Evolutionary conservation across 2,329 filamentous ascomycete species (phyloP), one percentile per base, ranked within the genome.

Genomic region (Hymenoscyphus fraxineus): DNA sequence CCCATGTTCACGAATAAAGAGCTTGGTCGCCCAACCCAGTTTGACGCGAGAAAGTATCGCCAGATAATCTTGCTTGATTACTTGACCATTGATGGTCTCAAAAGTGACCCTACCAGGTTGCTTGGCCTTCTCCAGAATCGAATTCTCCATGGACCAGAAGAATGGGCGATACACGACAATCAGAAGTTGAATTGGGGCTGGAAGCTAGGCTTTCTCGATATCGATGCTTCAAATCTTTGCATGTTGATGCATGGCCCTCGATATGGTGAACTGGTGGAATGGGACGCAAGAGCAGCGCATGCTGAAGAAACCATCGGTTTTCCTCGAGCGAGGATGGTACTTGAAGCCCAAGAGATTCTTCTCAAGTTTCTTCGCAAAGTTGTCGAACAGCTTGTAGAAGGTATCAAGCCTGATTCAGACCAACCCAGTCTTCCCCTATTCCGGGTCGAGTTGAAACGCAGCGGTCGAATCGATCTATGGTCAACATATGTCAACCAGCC

Each of bases 401-500:
- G 61, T 7, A 41, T 64, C 19, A 57, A 56, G 13, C 32, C 40
- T 5, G 55, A 41, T 3, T 19, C 44, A 31, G 10, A 9, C 39
- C 31, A 47, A 56, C 22, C 41, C 16, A 13, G 10, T 7, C 9
- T 57, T 15, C 38, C 16, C 16, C 27, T 39, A 13, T 35, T 40
- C 12, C 35, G 60, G 39, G 15, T 60, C n/a, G 55, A 57, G 7
- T 57, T 62, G 27, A 64, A 61, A 27, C 47, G 44, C 16, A 56
- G 35, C 9, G 44, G 41, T 10, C 39, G 54, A 27, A 15, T 54
- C 7, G 57, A 60, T 32, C 27, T 54, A 22, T 64, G 63, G 63
- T 66, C 65, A 2, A 38, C 59, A 7, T 66, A 58, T 19, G 58
- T 32, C 13, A 64, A 66, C 35, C 59, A 66, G 27, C 57, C 65